Base-by-base conservation (phyloP, 306 rosid species). In the Ormosia semicastrata region DNA sequence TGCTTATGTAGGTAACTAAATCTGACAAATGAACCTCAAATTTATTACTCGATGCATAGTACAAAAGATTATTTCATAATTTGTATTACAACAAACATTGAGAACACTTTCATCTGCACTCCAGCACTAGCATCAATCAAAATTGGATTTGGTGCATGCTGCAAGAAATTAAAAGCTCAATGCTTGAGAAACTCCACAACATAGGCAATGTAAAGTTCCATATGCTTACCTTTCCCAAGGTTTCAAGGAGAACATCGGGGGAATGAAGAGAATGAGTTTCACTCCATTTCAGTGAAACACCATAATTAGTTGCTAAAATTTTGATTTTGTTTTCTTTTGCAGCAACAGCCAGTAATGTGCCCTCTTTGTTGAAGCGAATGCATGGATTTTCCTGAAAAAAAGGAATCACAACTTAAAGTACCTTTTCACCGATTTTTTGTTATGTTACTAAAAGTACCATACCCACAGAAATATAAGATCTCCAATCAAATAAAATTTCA, bases 351-450 rank as follows among this genome's bases (percentile, higher is more conserved):
- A 89, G 50, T 77, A 87, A 60, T 13, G 52, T 76, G 39, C 89
- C 89, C 30, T 63, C 86, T 66, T 86, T 87, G 87, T 85, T 89
- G 82, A 87, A 89, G 13, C 87, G 53, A 73, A 89, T 37, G 59
- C 84, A 57, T 65, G 91, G 91, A 75, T 66, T 44, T 39, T 71
- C 82, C 93, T 89, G 43, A 76, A 62, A 73, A 59, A 66, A 63
- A 64, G 29, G 52, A 76, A 74, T 62, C 9, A 43, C 47, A 66
- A 56, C 34, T 65, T n/a, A 54, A 68, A 57, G 14, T 44, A 7
- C 3, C 3, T 15, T 73, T 74, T 65, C 3, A 44, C 6, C 33
- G 76, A 1, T 50, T 5, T 53, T 78, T 66, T 66, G 8, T 29
- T 68, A 52, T 4, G 13, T 40, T 52, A 65, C 52, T 65, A 49